These are phyloP conservation scores for Lanzia echinophila DNA, from an alignment of 2,329 filamentous ascomycete genomes.

Conservation along the genomic window DNA sequence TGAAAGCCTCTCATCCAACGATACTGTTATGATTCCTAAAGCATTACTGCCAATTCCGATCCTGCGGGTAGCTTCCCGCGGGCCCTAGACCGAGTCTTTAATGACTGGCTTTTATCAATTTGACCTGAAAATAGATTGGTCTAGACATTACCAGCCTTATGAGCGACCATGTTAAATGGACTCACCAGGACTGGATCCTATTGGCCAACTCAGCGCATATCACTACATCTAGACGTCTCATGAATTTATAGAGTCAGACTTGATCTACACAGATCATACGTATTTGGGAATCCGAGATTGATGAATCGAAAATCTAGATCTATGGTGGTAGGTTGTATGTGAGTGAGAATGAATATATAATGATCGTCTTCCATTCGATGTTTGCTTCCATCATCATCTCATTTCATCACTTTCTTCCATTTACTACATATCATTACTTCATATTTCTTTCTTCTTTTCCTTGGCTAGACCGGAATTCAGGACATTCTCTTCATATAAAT, in stretches of 20 bases:
- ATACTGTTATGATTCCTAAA: not conserved
- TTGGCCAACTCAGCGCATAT: conserved; percentile 29
- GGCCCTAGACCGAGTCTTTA: not conserved
- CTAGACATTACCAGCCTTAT: conserved; percentile 14
- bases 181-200: conserved; percentile 14
- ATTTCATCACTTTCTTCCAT: conserved; percentile 21
- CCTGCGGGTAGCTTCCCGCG: conserved; percentile 1
- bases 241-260: conserved; percentile 28
- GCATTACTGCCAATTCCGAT: not conserved
- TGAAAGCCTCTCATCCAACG: conserved; percentile 2
- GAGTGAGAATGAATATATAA: conserved; percentile 26
- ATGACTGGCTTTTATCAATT: conserved; percentile 5
- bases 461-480: conserved; percentile 7
- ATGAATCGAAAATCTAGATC: conserved; percentile 1
- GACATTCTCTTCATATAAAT: conserved; percentile 27
- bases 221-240: conserved; percentile 28
- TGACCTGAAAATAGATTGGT: not conserved
- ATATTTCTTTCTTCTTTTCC: conserved; percentile 16
- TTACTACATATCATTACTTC: conserved; percentile 22
- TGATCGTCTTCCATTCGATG: conserved; percentile 16
- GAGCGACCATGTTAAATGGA: not conserved
- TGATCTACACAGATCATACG: not conserved
- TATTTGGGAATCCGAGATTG: conserved; percentile 11
- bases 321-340: not conserved
- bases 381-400: conserved; percentile 23